These are phyloP conservation scores for Asparagopsis taxiformis DNA, from an alignment of 31 red algal genomes.

Conservation along the genomic window DNA sequence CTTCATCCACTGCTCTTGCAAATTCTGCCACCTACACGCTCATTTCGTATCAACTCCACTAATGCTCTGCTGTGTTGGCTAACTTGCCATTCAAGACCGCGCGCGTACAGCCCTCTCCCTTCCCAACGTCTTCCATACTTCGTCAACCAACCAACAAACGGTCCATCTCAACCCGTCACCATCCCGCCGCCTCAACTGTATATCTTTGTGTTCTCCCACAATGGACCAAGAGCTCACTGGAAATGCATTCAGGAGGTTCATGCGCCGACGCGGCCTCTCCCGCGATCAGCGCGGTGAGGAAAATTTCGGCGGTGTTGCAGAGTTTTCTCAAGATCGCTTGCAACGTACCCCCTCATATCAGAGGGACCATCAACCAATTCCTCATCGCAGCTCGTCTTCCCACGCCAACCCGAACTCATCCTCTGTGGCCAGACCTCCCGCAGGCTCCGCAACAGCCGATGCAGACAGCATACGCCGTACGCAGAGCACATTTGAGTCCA, in stretches of 20 bases:
- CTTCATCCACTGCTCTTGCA: constrained; percentile 1
- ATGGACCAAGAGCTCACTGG: constrained; percentile 69
- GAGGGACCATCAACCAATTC: not conserved
- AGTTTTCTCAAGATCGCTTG: not conserved
- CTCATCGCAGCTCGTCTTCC: not conserved
- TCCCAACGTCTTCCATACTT: too few species aligned
- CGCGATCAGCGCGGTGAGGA: constrained; percentile 18
- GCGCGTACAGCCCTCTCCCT: too few species aligned
- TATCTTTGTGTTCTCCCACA: not conserved
- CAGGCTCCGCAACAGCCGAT: not conserved
- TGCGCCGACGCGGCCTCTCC: constrained; percentile 48
- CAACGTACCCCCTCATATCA: constrained; percentile 4
- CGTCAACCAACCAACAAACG: too few species aligned
- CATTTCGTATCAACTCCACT: not conserved
- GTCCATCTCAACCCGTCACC: too few species aligned
- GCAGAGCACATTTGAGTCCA: constrained; percentile 26
- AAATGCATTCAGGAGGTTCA: constrained; percentile 63
- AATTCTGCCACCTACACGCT: not conserved
- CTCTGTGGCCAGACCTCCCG: not conserved
- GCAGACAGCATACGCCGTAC: constrained; percentile 7
- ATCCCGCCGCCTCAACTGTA: too few species aligned
- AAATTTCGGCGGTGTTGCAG: not conserved
- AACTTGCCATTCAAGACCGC: not conserved
- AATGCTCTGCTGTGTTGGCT: not conserved
- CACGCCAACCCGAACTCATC: not conserved